Evolutionary conservation across 768 basidiomycete genomes (phyloP), one percentile per base, ranked within the genome.

Genomic region (Mycena metata): DNA sequence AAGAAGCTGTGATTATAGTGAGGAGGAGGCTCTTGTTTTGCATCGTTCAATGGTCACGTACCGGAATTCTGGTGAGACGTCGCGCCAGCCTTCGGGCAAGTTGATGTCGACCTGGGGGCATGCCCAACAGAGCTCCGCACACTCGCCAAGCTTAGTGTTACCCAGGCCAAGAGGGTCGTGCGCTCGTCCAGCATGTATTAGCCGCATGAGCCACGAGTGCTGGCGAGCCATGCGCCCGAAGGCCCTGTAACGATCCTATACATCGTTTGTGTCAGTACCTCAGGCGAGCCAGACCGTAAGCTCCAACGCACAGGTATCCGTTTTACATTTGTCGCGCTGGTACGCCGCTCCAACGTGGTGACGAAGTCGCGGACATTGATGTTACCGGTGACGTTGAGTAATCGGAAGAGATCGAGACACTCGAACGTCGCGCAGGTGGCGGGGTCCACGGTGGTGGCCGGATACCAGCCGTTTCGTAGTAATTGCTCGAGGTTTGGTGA

Each of bases 61-160:
- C 19, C 41, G 24, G 13, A 41, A 23, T 35, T 51, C 50, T 5
- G 50, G 23, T 30, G 50, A 8, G 9, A 52, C n/a, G 30, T 39
- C 11, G 57, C 16, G 26, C 71, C 72, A 74, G 46, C 67, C 60
- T 10, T 50, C 43, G 16, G 74, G 74, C 12, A 75, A 26, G 65
- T 75, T 75, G 36, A 65, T 50, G 73, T 71, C 55, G 67, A 72
- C 33, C n/a, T n/a, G n/a, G n/a, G n/a, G n/a, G n/a, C n/a, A n/a
- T n/a, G n/a, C n/a, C n/a, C n/a, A n/a, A n/a, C 74, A 75, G 24
- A 45, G 21, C 35, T 74, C 68, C 5, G 69, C 69, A 15, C 64
- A 42, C 19, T 64, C 68, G 6, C 68, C 58, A 11, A 24, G 57
- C 45, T 61, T 64, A 5, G 68, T 39, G 3, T 41, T 43, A 19